Percentiles rank a stretch among this genome's conserved stretches.
Evolutionary conservation across 1,284 basidiomycete genomes (phyloP).

Genomic region (Cryptococcus floricola): DNA sequence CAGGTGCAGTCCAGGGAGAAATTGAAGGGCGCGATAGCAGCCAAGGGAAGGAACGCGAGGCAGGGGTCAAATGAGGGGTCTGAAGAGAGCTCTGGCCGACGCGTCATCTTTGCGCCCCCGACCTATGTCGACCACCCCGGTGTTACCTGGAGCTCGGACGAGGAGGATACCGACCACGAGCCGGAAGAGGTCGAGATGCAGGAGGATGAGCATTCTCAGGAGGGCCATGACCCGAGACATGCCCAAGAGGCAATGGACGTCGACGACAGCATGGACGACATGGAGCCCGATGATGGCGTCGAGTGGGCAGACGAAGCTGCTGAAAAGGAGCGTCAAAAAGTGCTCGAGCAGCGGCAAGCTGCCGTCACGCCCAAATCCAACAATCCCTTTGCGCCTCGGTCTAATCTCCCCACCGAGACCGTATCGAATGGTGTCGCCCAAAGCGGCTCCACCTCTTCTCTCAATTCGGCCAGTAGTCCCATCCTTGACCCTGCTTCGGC

Average conservation of each 20-base stretch:
- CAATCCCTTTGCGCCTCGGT: slow-evolving; percentile 26
- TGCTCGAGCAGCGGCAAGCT: slow-evolving; percentile 26
- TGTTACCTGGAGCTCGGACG: slow-evolving; percentile 65
- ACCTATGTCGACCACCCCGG: slow-evolving; percentile 54
- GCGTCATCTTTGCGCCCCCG: slow-evolving; percentile 52
- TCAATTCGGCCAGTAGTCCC: slow-evolving; percentile 15
- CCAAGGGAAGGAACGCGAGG: slow-evolving; percentile 21
- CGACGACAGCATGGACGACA: slow-evolving; percentile 29
- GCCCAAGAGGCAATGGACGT: slow-evolving; percentile 24
- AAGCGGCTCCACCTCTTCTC: slow-evolving; percentile 15
- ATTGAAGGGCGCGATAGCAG: slow-evolving; percentile 33
- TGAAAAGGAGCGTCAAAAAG: slow-evolving; percentile 37
- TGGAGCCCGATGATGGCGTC: slow-evolving; percentile 54
- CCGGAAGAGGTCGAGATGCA: slow-evolving; percentile 50
- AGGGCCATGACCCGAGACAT: slow-evolving; percentile 20
- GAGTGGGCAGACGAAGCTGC: slow-evolving; percentile 52
- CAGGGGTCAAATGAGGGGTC: slow-evolving; percentile 18
- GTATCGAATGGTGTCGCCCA: not conserved
- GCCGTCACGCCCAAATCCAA: slow-evolving; percentile 24
- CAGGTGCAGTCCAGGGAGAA: slow-evolving; percentile 27
- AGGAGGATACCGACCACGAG: slow-evolving; percentile 56
- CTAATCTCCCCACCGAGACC: not conserved
- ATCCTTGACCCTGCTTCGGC: slow-evolving; percentile 37
- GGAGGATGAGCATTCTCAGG: not conserved
- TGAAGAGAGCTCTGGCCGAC: slow-evolving; percentile 23